Base-by-base conservation (phyloP, 805 yeast genomes). In the Wickerhamomyces silvicola region DNA sequence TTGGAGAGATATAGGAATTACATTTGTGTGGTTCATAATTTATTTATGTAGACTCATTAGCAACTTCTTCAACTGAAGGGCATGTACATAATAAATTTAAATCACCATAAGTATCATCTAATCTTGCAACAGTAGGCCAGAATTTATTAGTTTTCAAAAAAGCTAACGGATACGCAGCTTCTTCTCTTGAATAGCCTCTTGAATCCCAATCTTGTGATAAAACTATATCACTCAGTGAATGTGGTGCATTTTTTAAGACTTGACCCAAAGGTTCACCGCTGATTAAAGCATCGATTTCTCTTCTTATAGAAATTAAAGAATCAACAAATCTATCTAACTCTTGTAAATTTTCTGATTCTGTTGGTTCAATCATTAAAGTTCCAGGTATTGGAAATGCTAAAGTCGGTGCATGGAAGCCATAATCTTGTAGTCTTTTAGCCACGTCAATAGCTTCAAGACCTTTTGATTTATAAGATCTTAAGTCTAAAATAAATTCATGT, bases 351-450 rank as follows among this genome's bases (percentile, higher is more conserved):
- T 92, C 98, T 13, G 92, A 80, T 63, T 92, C 98, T 4, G 98
- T 92, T 38, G 98, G 98, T 64, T 92, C 98, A 42, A 92, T 77
- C 98, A 92, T 92, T 48, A 92, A 70, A 2, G 98, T 92, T 41
- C 94, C 95, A 5, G 97, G 90, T 31, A 92, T 94, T 8, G 98
- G 98, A 84, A 92, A 92, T 3, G 97, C 92, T 84, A 92, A 79
- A 17, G 98, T 92, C 41, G 98, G 98, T 1, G 96, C 96, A 60
- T 92, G 98, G 76, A 92, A 92, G 1, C 97, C 96, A 57, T 90
- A 92, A 62, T 92, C 98, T 63, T 92, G 97, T 39, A 92, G 70
- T 60, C 98, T 77, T 67, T 92, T 92, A 36, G 98, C 97, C 38
- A 92, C 78, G 57, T 92, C 98, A 47, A 90, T 85, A 14, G 97